Evolutionary conservation across 2,329 filamentous ascomycete species (phyloP).

Genomic region (Cercospora zeae-maydis): DNA sequence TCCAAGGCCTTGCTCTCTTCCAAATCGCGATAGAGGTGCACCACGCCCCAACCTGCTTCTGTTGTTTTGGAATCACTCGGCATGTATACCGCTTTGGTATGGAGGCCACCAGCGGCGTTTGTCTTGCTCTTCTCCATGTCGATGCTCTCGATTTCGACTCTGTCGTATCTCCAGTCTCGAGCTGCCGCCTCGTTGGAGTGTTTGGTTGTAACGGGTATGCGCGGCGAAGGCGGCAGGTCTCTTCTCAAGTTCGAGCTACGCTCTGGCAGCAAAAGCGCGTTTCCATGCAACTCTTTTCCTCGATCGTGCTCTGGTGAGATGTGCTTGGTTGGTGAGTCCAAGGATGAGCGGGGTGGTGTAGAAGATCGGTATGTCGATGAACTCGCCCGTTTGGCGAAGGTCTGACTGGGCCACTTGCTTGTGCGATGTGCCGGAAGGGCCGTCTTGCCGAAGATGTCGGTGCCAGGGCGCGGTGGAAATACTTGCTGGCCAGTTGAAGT

Average conservation of each 20-base stretch:
- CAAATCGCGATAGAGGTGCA: slow-evolving; percentile 86
- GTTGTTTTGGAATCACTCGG: slow-evolving; percentile 68
- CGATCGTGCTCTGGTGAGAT: slow-evolving; percentile 21
- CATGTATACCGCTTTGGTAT: slow-evolving; percentile 77
- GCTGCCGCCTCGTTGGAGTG: slow-evolving; percentile 50
- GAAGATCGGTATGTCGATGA: slow-evolving; percentile 10
- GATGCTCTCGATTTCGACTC: slow-evolving; percentile 75
- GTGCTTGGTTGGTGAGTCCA: slow-evolving; percentile 16
- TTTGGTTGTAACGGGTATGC: slow-evolving; percentile 34
- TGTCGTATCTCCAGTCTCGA: slow-evolving; percentile 76
- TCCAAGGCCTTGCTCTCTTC: slow-evolving; percentile 66
- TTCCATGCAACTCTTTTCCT: slow-evolving; percentile 32
- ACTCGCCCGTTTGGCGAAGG: slow-evolving; percentile 16
- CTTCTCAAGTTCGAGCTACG: slow-evolving; percentile 38
- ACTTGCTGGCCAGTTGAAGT: slow-evolving; percentile 3
- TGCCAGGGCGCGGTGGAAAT: slow-evolving; percentile 42
- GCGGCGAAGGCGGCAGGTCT: slow-evolving; percentile 33
- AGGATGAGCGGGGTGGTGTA: slow-evolving; percentile 15
- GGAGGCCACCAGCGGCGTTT: slow-evolving; percentile 51
- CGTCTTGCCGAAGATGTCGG: slow-evolving; percentile 45
- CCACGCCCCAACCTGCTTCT: slow-evolving; percentile 84
- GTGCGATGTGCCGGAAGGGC: slow-evolving; percentile 44
- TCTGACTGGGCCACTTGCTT: slow-evolving; percentile 36
- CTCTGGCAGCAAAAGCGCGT: slow-evolving; percentile 37
- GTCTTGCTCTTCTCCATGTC: slow-evolving; percentile 57